Evolutionary conservation across 345 rosid genomes (phyloP).

Genomic region (Acer saccharum): DNA sequence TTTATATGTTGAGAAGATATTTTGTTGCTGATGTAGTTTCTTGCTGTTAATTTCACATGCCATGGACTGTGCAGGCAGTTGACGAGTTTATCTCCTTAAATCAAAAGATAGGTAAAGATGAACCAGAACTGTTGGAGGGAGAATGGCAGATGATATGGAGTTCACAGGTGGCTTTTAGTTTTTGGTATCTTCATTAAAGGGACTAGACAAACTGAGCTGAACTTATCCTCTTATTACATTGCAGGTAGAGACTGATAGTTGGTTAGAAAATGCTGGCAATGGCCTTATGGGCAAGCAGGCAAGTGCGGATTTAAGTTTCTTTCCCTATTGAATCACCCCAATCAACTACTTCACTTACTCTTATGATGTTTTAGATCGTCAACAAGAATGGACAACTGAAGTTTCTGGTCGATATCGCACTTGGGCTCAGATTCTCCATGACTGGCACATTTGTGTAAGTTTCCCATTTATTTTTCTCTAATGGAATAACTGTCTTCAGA

Average conservation of each 20-base stretch:
- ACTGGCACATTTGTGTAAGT: constrained; percentile 72
- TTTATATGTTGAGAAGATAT: not conserved
- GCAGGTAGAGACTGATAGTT: constrained; percentile 88
- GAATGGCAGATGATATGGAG: constrained; percentile 99
- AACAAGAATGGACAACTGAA: constrained; percentile 61
- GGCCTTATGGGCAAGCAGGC: constrained; percentile 98
- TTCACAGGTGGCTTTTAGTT: constrained; percentile 50
- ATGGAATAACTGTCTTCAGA: not conserved
- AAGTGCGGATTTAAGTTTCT: not conserved
- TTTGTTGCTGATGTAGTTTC: not conserved
- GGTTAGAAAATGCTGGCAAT: constrained; percentile 91
- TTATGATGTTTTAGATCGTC: constrained; percentile 48
- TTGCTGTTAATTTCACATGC: not conserved
- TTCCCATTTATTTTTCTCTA: not conserved
- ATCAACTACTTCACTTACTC: constrained; percentile 4
- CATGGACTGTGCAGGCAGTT: constrained; percentile 56
- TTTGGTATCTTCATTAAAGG: not conserved
- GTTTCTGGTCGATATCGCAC: constrained; percentile 67
- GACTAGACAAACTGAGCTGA: not conserved
- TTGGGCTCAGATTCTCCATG: constrained; percentile 87
- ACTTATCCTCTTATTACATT: constrained; percentile 14
- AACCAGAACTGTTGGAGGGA: constrained; percentile 69
- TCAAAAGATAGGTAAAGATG: constrained; percentile 35
- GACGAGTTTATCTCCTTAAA: constrained; percentile 55
- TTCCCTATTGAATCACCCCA: not conserved